Conservation (phyloP, 1,139 yeast genomes). For the Spencermartinsiella ligniputridi region DNA sequence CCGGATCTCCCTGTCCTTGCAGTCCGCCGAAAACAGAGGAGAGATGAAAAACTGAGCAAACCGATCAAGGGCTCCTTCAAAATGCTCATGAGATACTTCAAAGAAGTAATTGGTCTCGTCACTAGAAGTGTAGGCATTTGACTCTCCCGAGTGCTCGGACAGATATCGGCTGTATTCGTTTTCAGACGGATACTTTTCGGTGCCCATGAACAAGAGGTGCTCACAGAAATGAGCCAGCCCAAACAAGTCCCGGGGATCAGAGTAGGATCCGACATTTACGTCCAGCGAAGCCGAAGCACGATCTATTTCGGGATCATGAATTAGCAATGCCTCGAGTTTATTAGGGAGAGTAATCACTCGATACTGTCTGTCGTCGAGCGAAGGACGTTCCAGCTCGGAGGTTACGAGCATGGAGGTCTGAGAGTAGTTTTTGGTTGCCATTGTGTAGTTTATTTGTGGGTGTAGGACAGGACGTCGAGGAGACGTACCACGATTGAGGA, state of each 20-base stretch:
- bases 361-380: slow-evolving; percentile 66
- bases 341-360: slow-evolving; percentile 63
- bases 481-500: too few relatives aligned
- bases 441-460: too few relatives aligned
- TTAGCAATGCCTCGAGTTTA: slow-evolving; percentile 66
- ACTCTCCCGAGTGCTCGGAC: slow-evolving; percentile 62
- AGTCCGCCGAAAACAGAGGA: slow-evolving; percentile 74
- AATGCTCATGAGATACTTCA: slow-evolving; percentile 68
- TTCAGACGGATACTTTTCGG: slow-evolving; percentile 84
- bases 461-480: too few relatives aligned
- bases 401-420: slow-evolving; percentile 15
- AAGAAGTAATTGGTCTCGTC: slow-evolving; percentile 90
- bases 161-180: slow-evolving; percentile 80
- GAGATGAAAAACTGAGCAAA: slow-evolving; percentile 87
- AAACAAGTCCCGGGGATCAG: slow-evolving; percentile 67
- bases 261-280: slow-evolving; percentile 85
- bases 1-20: slow-evolving; percentile 87
- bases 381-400: slow-evolving; percentile 30
- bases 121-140: slow-evolving; percentile 84
- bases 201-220: slow-evolving; percentile 95
- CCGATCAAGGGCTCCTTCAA: slow-evolving; percentile 86
- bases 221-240: slow-evolving; percentile 98
- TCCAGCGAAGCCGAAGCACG: slow-evolving; percentile 91
- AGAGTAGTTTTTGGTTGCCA: slow-evolving; percentile 8
- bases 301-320: slow-evolving; percentile 82